Conservation (phyloP, 176 grass and related monocot species). For the Thinopyrum elongatum region DNA sequence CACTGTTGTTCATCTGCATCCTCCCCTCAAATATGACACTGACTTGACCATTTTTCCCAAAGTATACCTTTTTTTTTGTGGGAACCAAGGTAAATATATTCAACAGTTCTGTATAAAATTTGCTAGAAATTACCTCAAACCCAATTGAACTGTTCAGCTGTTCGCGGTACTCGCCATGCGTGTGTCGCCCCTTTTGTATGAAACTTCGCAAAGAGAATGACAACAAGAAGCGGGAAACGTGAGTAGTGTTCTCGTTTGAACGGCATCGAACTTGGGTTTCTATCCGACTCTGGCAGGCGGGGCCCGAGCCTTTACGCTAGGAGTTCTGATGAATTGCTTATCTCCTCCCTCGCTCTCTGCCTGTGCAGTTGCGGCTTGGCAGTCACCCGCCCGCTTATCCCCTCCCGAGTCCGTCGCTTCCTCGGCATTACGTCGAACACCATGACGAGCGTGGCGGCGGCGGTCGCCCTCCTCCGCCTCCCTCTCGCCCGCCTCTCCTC, state of each 20-base stretch:
- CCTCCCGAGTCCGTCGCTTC: not conserved
- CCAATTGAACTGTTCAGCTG: no score
- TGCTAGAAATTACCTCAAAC: no score
- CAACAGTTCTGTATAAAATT: no score
- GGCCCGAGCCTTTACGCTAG: not conserved
- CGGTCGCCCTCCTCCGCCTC: slow-evolving; percentile 46
- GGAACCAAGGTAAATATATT: no score
- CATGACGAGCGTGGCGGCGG: slow-evolving; percentile 38
- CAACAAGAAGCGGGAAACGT: not conserved
- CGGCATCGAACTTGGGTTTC: not conserved
- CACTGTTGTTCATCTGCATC: slow-evolving; percentile 23
- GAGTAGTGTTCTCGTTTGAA: not conserved
- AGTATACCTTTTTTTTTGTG: no score
- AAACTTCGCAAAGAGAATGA: no score
- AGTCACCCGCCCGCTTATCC: slow-evolving; percentile 25
- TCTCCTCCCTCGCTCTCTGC: not conserved
- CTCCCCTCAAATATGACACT: slow-evolving; percentile 6
- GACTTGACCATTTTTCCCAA: not conserved
- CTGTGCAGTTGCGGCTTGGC: not conserved
- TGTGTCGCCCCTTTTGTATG: no score
- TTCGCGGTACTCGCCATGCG: no score
- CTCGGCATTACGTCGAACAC: slow-evolving; percentile 44
- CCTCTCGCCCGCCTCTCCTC: slow-evolving; percentile 39
- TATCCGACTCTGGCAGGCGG: not conserved
- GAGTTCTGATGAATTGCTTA: not conserved